These are phyloP conservation scores for Liquidambar formosana DNA, from an alignment of 164 flowering plant genomes.

Conservation along the genomic window DNA sequence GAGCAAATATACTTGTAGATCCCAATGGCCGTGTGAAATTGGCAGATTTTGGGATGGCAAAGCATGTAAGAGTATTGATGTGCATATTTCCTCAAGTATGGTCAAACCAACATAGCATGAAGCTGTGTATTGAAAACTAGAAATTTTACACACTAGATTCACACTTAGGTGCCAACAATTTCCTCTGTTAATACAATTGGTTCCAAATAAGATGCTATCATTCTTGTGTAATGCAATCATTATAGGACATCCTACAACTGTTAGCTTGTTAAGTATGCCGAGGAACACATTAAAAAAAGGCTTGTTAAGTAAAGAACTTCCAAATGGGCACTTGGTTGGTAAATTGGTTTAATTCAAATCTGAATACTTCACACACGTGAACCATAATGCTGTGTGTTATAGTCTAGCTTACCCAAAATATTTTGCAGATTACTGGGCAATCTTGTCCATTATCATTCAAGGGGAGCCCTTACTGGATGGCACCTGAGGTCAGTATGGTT, in stretches of 20 bases:
- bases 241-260: too few relatives aligned
- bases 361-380: background rate
- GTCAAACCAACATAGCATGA: too few relatives aligned
- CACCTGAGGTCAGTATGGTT: constrained; percentile 77
- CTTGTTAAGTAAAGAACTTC: too few relatives aligned
- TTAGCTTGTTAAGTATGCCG: too few relatives aligned
- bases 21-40: constrained; percentile 88
- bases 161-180: background rate
- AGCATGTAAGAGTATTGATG: constrained; percentile 63
- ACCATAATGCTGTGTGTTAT: too few relatives aligned
- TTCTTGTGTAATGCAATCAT: background rate
- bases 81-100: too few relatives aligned
- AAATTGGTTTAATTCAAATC: background rate
- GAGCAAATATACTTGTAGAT: constrained; percentile 94
- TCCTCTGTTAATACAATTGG: background rate
- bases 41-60: constrained; percentile 90
- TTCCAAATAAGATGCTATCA: background rate
- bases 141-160: background rate
- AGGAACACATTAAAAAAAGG: too few relatives aligned
- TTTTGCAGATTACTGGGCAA: constrained; percentile 75
- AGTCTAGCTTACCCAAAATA: background rate
- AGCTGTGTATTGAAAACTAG: background rate
- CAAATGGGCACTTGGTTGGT: background rate
- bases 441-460: constrained; percentile 81
- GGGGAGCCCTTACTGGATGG: constrained; percentile 98